Percentiles rank a stretch among this genome's conserved stretches.
These are phyloP conservation scores for Populus ilicifolia DNA, from an alignment of 345 rosid genomes.

Conservation along the genomic window DNA sequence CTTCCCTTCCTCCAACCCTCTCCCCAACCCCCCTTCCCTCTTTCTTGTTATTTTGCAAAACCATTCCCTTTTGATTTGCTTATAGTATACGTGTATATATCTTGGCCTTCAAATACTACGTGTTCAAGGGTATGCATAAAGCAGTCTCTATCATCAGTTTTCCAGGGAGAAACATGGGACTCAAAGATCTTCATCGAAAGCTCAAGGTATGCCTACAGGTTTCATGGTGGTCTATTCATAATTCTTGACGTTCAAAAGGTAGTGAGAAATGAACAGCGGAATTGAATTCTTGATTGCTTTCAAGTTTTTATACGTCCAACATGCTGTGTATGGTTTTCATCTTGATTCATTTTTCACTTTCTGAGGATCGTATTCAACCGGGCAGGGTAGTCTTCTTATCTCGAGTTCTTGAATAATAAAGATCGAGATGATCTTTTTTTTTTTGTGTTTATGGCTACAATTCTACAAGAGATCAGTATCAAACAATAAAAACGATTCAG, in stretches of 20 bases:
- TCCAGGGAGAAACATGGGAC: conserved; percentile 33
- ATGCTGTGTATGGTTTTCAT: background rate
- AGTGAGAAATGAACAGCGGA: background rate
- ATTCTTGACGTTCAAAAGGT: background rate
- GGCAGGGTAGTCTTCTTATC: background rate
- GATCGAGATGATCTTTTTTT: background rate
- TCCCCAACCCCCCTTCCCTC: background rate
- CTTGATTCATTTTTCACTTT: background rate
- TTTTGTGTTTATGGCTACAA: background rate
- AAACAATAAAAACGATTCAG: background rate
- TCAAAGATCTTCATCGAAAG: conserved; percentile 47
- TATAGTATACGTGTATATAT: background rate
- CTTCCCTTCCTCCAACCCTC: background rate
- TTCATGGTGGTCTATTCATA: background rate
- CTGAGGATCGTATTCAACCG: background rate
- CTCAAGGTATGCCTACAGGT: conserved; percentile 41
- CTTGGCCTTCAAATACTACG: background rate
- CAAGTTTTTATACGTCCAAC: background rate
- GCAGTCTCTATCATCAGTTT: background rate
- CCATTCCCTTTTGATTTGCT: background rate
- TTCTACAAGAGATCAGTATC: background rate
- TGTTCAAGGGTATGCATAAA: background rate
- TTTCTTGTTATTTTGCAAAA: background rate
- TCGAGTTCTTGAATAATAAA: background rate
- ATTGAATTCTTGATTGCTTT: background rate